Evolutionary conservation across 495 filamentous ascomycete species (phyloP), one percentile per base, ranked within the genome.

Genomic region (Aspergillus incahuasiensis): DNA sequence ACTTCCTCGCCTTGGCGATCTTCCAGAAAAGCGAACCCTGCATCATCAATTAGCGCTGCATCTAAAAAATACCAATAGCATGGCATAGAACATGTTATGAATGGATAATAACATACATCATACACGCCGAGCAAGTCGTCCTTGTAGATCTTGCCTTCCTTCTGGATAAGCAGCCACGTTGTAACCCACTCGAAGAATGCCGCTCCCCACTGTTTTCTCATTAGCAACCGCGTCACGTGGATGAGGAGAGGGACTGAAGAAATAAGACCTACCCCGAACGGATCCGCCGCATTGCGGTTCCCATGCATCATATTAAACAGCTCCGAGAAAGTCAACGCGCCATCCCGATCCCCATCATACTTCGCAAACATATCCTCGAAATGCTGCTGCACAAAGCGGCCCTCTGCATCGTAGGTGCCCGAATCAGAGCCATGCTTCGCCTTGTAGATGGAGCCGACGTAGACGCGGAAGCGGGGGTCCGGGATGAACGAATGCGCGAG

Each of bases 301-400:
- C 73, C 77, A 35, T 74, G 60, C 48, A 58, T 63, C 42, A 79
- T 60, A 6, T 72, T 59, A 20, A 57, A 54, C 32, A 74, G 13
- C 50, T 74, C 68, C 32, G 54, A 9, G 1, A 68, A 15, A 24
- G 62, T 59, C 56, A 72, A 47, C 7, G 62, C 59, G 6, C 66
- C 70, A 49, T 72, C 70, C 50, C 63, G 42, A 24, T 66, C 68
- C 5, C 42, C 11, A 42, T 75, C 79, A 59, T 77, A 83, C 68
- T 82, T 82, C 42, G 68, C 61, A 49, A 86, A 84, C 61, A 82
- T 61, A 56, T 84, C 78, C 68, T 86, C 81, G 58, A 85, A 84
- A 11, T 62, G 61, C 67, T 81, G 75, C 46, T 79, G 79, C 5
- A 75, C 52, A 55, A 83, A 82, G 0, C 80, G 67, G 0, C 81